A percentile compares a stretch with the other conserved stretches of the same genome.
These are phyloP conservation scores for Solanum chiquidenum DNA, from an alignment of 257 asterid genomes.

Conservation along the genomic window DNA sequence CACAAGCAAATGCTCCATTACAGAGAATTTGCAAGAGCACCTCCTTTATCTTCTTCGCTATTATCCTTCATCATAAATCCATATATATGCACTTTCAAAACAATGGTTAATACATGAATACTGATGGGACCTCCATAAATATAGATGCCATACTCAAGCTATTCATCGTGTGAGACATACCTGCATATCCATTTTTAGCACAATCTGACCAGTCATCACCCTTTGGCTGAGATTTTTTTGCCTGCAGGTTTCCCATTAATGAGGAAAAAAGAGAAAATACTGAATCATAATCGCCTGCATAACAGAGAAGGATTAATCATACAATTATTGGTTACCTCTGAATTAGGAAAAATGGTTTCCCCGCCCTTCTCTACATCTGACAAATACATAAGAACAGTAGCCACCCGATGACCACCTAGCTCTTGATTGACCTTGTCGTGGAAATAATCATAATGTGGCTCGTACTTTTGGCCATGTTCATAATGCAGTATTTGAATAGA, in stretches of 20 bases:
- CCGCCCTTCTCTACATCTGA: slow-evolving; percentile 71
- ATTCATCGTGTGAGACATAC: slow-evolving; percentile 13
- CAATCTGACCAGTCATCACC: slow-evolving; percentile 81
- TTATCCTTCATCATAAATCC: neutral
- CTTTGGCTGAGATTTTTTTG: slow-evolving; percentile 39
- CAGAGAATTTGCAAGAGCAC: neutral
- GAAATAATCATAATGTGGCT: slow-evolving; percentile 84
- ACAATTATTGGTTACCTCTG: slow-evolving; percentile 30
- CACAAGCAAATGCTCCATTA: neutral
- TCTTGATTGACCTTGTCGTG: slow-evolving; percentile 68
- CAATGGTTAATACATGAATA: neutral
- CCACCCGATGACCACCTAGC: slow-evolving; percentile 84
- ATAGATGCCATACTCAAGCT: neutral
- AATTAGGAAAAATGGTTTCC: slow-evolving; percentile 75
- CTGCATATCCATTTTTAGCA: slow-evolving; percentile 85
- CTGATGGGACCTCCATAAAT: neutral
- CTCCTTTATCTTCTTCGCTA: neutral
- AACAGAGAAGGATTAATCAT: neutral
- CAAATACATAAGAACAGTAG: slow-evolving; percentile 90
- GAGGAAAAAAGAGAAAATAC: neutral
- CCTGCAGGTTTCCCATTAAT: slow-evolving; percentile 18
- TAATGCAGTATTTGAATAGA: slow-evolving; percentile 77
- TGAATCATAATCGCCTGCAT: neutral
- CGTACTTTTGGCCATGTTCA: slow-evolving; percentile 88
- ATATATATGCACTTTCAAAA: neutral